These are phyloP conservation scores for Rhodomyrtus tomentosa DNA, from an alignment of 345 rosid species.

Conservation along the genomic window DNA sequence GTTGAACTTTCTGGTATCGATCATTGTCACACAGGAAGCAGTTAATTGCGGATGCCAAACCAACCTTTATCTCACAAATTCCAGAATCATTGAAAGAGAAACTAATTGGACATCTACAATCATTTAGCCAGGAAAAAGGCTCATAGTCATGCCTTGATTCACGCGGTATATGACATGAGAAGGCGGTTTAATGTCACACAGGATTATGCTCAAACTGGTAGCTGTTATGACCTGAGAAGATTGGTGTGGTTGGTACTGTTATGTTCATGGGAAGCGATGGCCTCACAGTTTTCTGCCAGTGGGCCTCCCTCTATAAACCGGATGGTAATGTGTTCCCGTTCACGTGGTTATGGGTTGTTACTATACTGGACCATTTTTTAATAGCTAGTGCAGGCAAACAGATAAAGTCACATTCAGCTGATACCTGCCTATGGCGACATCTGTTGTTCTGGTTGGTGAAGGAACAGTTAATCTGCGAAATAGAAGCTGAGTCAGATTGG, in stretches of 20 bases:
- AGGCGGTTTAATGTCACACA: not conserved
- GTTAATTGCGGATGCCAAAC: constrained; percentile 59
- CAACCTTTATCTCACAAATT: constrained; percentile 38
- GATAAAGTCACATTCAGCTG: not conserved
- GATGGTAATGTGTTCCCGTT: not conserved
- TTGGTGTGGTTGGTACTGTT: not conserved
- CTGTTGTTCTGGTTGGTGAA: not conserved
- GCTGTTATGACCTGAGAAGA: not conserved
- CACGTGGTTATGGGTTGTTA: not conserved
- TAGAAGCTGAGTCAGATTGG: not conserved
- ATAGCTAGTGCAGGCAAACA: not conserved
- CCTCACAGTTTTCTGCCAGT: constrained; percentile 1
- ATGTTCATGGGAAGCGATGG: not conserved
- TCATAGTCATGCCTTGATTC: not conserved
- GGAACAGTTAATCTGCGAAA: not conserved
- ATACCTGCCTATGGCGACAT: not conserved
- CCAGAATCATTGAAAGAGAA: constrained; percentile 69
- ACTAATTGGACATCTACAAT: constrained; percentile 37
- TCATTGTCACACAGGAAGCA: constrained; percentile 35
- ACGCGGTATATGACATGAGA: not conserved
- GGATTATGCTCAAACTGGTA: not conserved
- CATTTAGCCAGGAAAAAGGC: constrained; percentile 30
- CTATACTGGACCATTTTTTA: not conserved
- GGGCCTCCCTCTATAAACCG: not conserved
- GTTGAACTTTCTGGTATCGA: not conserved